A percentile compares a stretch with the other conserved stretches of the same genome.
Evolutionary conservation across 768 basidiomycete species (phyloP).

Genomic region (Xerocomus potaroensis): DNA sequence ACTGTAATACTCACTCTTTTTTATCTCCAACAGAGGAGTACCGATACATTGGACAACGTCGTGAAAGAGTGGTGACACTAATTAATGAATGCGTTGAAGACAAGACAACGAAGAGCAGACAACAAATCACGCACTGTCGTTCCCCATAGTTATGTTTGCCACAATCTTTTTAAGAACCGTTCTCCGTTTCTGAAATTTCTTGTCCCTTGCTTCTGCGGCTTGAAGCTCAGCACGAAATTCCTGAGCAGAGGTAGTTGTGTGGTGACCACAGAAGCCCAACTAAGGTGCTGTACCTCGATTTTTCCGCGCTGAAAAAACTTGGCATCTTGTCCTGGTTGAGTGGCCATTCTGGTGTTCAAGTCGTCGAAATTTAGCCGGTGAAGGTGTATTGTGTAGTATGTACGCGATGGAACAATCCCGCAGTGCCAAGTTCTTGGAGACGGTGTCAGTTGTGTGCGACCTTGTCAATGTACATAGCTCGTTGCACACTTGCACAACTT

Average conservation of each 20-base stretch:
- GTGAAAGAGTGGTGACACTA: constrained; percentile 93
- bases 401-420: not conserved
- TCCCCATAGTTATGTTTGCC: constrained; percentile 99
- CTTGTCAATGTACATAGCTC: not conserved
- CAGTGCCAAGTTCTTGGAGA: too few relatives aligned
- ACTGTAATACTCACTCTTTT: constrained; percentile 77
- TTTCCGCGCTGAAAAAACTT: constrained; percentile 92
- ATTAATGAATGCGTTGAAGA: constrained; percentile 16
- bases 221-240: constrained; percentile 91
- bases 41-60: constrained; percentile 93
- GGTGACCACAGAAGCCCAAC: constrained; percentile 6
- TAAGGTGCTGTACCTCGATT: constrained; percentile 60
- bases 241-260: constrained; percentile 34
- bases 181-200: constrained; percentile 92
- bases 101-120: constrained; percentile 7
- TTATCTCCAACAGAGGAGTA: constrained; percentile 95
- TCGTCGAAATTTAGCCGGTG: not conserved
- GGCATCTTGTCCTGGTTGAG: constrained; percentile 75
- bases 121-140: constrained; percentile 74
- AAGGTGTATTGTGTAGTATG: constrained; percentile 2
- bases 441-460: not conserved
- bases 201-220: constrained; percentile 92
- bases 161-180: constrained; percentile 95
- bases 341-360: constrained; percentile 38
- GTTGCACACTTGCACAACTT: not conserved